These are phyloP conservation scores for Inga laurina DNA, from an alignment of 306 rosid genomes.

Conservation along the genomic window DNA sequence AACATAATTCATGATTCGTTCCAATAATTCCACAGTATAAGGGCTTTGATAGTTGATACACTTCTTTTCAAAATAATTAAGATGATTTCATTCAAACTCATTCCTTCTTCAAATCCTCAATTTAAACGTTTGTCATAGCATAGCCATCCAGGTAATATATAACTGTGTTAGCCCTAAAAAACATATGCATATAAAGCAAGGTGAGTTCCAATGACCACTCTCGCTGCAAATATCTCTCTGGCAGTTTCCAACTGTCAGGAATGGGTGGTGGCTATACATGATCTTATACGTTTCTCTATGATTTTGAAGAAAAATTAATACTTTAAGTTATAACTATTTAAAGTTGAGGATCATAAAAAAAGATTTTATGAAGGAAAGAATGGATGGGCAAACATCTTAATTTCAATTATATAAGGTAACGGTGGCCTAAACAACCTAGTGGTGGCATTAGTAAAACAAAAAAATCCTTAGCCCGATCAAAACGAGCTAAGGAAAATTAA, in stretches of 20 bases:
- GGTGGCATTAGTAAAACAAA: not conserved
- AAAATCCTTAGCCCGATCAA: too few relatives aligned
- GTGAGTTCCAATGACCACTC: constrained; percentile 77
- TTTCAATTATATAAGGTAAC: not conserved
- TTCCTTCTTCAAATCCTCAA: too few relatives aligned
- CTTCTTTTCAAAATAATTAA: too few relatives aligned
- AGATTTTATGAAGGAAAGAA: not conserved
- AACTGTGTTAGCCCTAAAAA: too few relatives aligned
- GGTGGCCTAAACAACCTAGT: not conserved
- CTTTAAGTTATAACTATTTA: not conserved
- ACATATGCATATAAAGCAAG: constrained; percentile 45
- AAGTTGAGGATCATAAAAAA: not conserved
- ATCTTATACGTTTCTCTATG: constrained; percentile 36
- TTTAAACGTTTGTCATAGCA: too few relatives aligned
- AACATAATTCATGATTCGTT: too few relatives aligned
- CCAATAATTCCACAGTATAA: too few relatives aligned
- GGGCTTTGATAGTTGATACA: too few relatives aligned
- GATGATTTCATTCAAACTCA: too few relatives aligned
- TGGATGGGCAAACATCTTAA: not conserved
- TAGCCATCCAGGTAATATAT: too few relatives aligned
- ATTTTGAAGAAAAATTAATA: not conserved
- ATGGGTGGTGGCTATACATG: constrained; percentile 80
- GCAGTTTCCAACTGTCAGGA: constrained; percentile 89
- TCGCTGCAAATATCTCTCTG: constrained; percentile 77
- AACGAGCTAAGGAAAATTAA: too few relatives aligned